Evolutionary conservation across 192 early-diverging fungal species (phyloP), one percentile per base, ranked within the genome.

Genomic region (Linnemannia zychae): DNA sequence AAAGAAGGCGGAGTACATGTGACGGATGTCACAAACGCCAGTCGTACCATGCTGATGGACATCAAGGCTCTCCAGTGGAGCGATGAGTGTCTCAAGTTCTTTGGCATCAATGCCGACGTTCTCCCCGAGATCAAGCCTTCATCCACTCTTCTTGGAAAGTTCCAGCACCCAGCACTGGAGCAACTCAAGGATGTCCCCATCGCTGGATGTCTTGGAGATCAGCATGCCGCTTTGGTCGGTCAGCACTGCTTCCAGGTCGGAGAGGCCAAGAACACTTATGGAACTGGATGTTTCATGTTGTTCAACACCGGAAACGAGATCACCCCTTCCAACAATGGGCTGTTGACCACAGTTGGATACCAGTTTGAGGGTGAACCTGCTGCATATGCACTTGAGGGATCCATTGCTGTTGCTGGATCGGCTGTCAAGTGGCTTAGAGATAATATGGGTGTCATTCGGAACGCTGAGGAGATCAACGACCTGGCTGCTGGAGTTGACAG

Each of bases 221-320:
- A 99, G 84, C 97, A 99, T 85, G 96, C 96, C 18, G 97, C 97
- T 24, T 91, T 97, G 48, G 96, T 99, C 36, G 97, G 97, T n/a
- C 97, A 99, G 85, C 93, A 93, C 75, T 99, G 97, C 88, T 96
- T 97, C 81, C 81, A 92, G 60, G 88, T 92, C 6, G 97, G 97
- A 6, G 94, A 96, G 84, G 93, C 94, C 72, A 99, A 99, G 91
- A 99, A 97, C 90, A 99, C 97, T 12, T 98, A 98, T 88, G 97
- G 97, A 52, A 99, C 97, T 36, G 97, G 97, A 40, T 97, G 96
- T 89, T 99, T 99, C 87, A 97, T 98, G 96, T 89, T 99, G 67
- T 97, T 95, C 90, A 98, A 99, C 92, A 97, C 96, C 22, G 97
- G 97, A 44, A 70, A 84, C 3, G 83, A 91, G 28, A 91, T 93